Evolutionary conservation across 495 filamentous ascomycete species (phyloP).

Genomic region (Penicillium pulvis): DNA sequence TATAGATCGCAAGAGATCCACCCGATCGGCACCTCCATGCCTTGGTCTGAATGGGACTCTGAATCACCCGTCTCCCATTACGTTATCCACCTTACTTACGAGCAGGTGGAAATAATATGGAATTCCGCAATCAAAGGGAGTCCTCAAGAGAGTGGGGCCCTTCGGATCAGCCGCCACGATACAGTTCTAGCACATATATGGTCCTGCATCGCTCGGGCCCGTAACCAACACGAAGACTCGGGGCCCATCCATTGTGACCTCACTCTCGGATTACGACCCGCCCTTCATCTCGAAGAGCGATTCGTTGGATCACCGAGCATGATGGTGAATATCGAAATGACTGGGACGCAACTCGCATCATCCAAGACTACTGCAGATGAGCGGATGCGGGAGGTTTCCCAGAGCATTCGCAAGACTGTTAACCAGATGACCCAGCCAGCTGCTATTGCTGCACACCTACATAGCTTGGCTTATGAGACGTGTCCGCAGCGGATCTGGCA

Average conservation of each 20-base stretch:
- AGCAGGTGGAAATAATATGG: conserved; percentile 21
- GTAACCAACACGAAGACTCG: conserved; percentile 19
- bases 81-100: conserved; percentile 25
- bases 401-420: conserved; percentile 31
- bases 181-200: conserved; percentile 37
- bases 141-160: background rate
- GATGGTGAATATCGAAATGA: conserved; percentile 31
- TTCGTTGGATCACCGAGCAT: conserved; percentile 31
- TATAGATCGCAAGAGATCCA: conserved; percentile 16
- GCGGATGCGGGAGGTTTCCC: conserved; percentile 4
- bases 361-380: background rate
- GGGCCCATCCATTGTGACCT: conserved; percentile 28
- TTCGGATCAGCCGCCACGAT: conserved; percentile 33
- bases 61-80: conserved; percentile 23
- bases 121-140: conserved; percentile 5
- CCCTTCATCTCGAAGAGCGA: conserved; percentile 18
- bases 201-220: conserved; percentile 31
- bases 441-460: conserved; percentile 27
- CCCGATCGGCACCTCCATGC: conserved; percentile 23
- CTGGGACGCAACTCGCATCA: conserved; percentile 14
- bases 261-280: conserved; percentile 20
- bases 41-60: conserved; percentile 32
- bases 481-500: conserved; percentile 39
- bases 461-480: conserved; percentile 31
- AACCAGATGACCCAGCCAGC: conserved; percentile 15